Base-by-base conservation (phyloP, 371 early-diverging fungal species). In the Fennellomyces sp. region DNA sequence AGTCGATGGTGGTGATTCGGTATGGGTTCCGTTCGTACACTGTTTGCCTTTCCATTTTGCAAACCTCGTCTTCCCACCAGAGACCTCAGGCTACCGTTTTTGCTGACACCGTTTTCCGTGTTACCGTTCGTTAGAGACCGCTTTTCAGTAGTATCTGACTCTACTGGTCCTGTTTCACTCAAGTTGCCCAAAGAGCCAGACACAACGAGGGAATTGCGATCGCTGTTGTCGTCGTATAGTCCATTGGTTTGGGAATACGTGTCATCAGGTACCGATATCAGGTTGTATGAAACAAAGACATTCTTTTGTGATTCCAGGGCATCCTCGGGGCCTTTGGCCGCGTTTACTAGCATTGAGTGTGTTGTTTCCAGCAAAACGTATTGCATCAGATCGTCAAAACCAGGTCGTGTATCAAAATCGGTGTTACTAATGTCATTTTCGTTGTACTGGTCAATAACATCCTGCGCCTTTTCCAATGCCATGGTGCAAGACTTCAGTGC, bases 401-500 rank as follows among this genome's bases (percentile, higher is more conserved):
- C 61, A 29, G 52, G 52, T 17, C 19, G 59, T 26, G 41, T 42
- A 41, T 39, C 50, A 17, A 55, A 51, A 19, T 19, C 58, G 3
- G 59, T 47, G 15, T 67, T 63, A 2, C 69, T 68, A 31, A 56
- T 57, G 27, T 58, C 56, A 49, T 63, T 65, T 21, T 60, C 54
- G 52, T 76, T 75, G 74, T 71, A 79, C 5, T 82, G 85, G 6
- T 10, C 36, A 38, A 26, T 65, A 39, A 25, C 31, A 33, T 62
- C 60, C 33, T 48, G 58, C 12, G 33, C 39, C 61, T 91, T 88
- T 63, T 81, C 78, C 60, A 91, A 68, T 0, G 91, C 95, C 11
- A 88, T 82, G 23, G 92, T 83, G 65, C 91, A 92, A 6, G 93
- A 81, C 47, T 84, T 78, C 50, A 91, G 65, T 0, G 94, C 96